Evolutionary conservation across 352 stramenopile genomes (phyloP).

Genomic region (Phytophthora vignae): DNA sequence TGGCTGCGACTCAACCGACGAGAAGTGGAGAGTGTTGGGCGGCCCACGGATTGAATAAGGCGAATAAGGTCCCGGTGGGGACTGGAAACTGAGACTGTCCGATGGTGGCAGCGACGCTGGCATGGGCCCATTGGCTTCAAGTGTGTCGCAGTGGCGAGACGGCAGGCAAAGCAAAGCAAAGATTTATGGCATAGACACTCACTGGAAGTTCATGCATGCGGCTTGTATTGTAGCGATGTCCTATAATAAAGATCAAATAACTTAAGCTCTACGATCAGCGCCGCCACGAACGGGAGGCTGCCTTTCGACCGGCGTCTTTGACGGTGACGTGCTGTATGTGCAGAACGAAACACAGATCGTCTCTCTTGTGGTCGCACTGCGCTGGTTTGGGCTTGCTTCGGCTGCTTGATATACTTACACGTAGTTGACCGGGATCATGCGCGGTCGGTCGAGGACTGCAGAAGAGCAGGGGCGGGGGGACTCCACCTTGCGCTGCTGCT

Average conservation of each 20-base stretch:
- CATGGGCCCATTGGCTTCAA: slow-evolving; percentile 11
- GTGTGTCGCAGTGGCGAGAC: slow-evolving; percentile 2
- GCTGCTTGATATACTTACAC: slow-evolving; percentile 29
- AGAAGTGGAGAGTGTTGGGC: neutral
- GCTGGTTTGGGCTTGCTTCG: slow-evolving; percentile 2
- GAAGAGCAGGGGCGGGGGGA: slow-evolving; percentile 37
- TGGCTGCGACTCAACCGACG: neutral
- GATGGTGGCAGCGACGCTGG: neutral
- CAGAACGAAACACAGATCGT: neutral
- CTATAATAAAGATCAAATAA: slow-evolving; percentile 40
- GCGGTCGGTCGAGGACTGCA: slow-evolving; percentile 41
- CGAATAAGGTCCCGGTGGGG: slow-evolving; percentile 18
- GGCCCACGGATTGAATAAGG: slow-evolving; percentile 8
- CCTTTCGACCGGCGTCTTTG: slow-evolving; percentile 8
- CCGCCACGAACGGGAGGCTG: no score
- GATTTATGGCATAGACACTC: neutral
- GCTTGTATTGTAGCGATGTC: slow-evolving; percentile 32
- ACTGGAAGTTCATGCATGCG: slow-evolving; percentile 16
- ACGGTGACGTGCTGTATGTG: slow-evolving; percentile 14
- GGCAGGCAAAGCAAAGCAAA: slow-evolving; percentile 7
- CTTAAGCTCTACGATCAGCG: slow-evolving; percentile 23
- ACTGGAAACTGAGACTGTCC: slow-evolving; percentile 14
- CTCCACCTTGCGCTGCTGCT: slow-evolving; percentile 39
- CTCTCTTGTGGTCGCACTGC: slow-evolving; percentile 1
- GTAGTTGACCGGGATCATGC: slow-evolving; percentile 62